Conservation (phyloP, 1,139 yeast genomes). For the Magnusiomyces tetraspermus region DNA sequence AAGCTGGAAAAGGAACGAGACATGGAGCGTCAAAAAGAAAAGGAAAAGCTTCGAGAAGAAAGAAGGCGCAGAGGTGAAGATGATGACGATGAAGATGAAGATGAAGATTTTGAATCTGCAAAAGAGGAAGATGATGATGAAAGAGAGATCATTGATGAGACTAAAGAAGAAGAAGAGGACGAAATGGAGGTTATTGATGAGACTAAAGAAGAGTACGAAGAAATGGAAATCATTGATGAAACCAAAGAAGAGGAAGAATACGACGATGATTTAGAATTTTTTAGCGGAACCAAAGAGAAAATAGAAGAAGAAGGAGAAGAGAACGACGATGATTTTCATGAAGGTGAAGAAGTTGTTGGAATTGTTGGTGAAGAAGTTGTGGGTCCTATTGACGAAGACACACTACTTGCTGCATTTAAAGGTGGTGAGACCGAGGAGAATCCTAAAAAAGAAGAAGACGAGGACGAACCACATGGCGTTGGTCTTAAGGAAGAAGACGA, state of each 20-base stretch:
- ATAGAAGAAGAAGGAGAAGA: constrained; percentile 10
- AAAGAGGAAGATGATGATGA: constrained; percentile 17
- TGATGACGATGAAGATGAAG: constrained; percentile 15
- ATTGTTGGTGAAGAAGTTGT: constrained; percentile 14
- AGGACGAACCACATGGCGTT: constrained; percentile 18
- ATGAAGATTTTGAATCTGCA: constrained; percentile 15
- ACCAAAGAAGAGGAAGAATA: constrained; percentile 11
- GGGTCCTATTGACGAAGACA: background rate
- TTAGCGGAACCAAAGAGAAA: too few species aligned
- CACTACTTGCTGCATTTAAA: constrained; percentile 1
- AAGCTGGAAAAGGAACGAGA: constrained; percentile 14
- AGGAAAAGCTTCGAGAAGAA: constrained; percentile 10
- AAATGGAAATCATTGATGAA: constrained; percentile 15
- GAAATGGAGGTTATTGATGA: constrained; percentile 7
- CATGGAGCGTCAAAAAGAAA: constrained; percentile 11
- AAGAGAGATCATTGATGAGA: constrained; percentile 14
- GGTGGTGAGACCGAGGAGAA: constrained; percentile 17
- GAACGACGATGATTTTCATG: constrained; percentile 6
- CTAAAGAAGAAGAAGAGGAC: constrained; percentile 20
- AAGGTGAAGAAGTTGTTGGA: constrained; percentile 16
- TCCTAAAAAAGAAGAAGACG: constrained; percentile 14
- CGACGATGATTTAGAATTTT: constrained; percentile 7
- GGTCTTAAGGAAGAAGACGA: constrained; percentile 16
- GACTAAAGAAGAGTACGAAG: constrained; percentile 4
- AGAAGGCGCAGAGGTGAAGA: constrained; percentile 8